These are phyloP conservation scores for Cytospora chrysosperma DNA, from an alignment of 2,329 filamentous ascomycete genomes.

Conservation along the genomic window DNA sequence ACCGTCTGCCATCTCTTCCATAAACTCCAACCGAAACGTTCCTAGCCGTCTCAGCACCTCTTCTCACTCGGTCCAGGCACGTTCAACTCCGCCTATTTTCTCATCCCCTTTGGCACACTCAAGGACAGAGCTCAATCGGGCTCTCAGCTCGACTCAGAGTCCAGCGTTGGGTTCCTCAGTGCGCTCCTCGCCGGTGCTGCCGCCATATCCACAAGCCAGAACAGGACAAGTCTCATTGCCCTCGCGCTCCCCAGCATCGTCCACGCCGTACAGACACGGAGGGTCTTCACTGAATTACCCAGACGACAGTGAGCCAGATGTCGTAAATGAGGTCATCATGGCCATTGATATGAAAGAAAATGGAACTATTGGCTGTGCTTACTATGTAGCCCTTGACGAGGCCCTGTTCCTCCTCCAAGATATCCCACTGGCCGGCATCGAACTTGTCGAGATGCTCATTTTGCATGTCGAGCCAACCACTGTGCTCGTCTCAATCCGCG, in stretches of 20 bases:
- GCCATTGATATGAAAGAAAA: constrained; percentile 73
- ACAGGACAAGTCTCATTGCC: constrained; percentile 4
- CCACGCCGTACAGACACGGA: not conserved
- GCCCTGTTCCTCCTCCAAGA: constrained; percentile 77
- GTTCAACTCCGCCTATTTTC: constrained; percentile 18
- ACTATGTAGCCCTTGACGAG: constrained; percentile 71
- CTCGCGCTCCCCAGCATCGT: not conserved
- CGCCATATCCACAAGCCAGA: constrained; percentile 7
- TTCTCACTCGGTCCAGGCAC: not conserved
- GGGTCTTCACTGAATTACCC: not conserved
- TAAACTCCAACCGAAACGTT: not conserved
- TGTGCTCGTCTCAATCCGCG: constrained; percentile 51
- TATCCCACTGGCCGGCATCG: constrained; percentile 64
- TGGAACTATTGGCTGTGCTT: constrained; percentile 76
- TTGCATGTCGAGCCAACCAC: constrained; percentile 55
- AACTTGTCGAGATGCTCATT: constrained; percentile 63
- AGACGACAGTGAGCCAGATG: constrained; percentile 27
- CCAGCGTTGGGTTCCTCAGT: not conserved
- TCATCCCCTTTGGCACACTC: constrained; percentile 10
- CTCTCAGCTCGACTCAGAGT: not conserved
- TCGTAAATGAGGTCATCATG: constrained; percentile 71
- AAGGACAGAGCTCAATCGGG: not conserved
- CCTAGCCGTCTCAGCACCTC: constrained; percentile 10
- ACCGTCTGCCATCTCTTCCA: constrained; percentile 9
- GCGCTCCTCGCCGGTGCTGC: constrained; percentile 15